These are phyloP conservation scores for Talaromyces trachyspermus DNA, from an alignment of 495 filamentous ascomycete genomes.

Conservation along the genomic window DNA sequence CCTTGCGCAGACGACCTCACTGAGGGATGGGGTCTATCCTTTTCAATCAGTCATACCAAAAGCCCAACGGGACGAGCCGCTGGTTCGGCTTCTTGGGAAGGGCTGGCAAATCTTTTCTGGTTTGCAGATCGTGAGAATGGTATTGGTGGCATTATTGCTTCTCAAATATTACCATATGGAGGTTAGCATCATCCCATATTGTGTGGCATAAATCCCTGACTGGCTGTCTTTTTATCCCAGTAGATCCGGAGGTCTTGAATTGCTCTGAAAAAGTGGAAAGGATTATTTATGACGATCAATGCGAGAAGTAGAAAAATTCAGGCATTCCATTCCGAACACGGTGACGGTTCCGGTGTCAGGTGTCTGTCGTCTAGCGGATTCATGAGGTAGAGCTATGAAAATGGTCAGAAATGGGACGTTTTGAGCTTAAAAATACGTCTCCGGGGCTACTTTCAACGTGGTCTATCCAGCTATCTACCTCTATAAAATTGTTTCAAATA, in stretches of 20 bases:
- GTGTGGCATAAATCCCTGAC: not conserved
- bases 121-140: constrained; percentile 53
- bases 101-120: constrained; percentile 54
- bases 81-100: constrained; percentile 47
- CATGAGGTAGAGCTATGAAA: not conserved
- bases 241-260: not conserved
- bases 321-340: not conserved
- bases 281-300: not conserved
- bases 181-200: not conserved
- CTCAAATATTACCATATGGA: constrained; percentile 52
- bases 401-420: not conserved
- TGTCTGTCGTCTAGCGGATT: not conserved
- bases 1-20: constrained; percentile 40
- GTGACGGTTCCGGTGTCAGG: not conserved
- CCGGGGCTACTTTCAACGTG: too few relatives aligned
- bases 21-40: constrained; percentile 55
- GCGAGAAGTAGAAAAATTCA: not conserved
- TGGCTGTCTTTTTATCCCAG: not conserved
- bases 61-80: constrained; percentile 41
- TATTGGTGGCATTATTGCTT: constrained; percentile 47
- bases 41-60: constrained; percentile 36
- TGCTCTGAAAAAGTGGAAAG: not conserved
- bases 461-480: too few relatives aligned
- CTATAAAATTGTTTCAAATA: too few relatives aligned
- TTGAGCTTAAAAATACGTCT: too few relatives aligned